Conservation (phyloP, 352 stramenopile genomes). For the Pseudoperonospora humuli region DNA sequence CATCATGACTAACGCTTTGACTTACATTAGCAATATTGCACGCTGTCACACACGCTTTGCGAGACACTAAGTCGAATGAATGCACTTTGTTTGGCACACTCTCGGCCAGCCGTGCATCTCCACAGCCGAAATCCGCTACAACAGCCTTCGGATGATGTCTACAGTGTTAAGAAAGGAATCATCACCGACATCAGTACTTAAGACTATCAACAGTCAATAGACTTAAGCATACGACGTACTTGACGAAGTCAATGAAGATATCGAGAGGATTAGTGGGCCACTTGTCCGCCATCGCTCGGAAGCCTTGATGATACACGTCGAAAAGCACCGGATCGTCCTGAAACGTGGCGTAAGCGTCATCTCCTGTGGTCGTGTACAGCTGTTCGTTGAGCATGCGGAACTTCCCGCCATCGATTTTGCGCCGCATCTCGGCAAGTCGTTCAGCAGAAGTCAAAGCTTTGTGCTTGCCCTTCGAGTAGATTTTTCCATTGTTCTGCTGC, state of each 20-base stretch:
- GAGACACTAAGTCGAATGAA: slow-evolving; percentile 97
- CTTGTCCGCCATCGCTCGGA: slow-evolving; percentile 93
- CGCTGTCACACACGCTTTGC: slow-evolving; percentile 87
- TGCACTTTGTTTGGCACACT: slow-evolving; percentile 89
- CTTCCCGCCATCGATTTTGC: slow-evolving; percentile 88
- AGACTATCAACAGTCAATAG: background rate
- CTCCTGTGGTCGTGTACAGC: slow-evolving; percentile 94
- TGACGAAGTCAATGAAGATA: slow-evolving; percentile 93
- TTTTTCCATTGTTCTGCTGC: slow-evolving; percentile 21
- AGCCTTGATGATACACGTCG: slow-evolving; percentile 96
- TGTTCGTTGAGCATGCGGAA: slow-evolving; percentile 99
- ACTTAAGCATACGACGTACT: slow-evolving; percentile 53
- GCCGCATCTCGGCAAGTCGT: slow-evolving; percentile 74
- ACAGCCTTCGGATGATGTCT: slow-evolving; percentile 63
- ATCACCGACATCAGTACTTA: background rate
- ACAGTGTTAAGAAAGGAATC: slow-evolving; percentile 3
- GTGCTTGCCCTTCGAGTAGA: slow-evolving; percentile 10
- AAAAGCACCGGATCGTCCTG: slow-evolving; percentile 93
- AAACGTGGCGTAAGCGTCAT: slow-evolving; percentile 88
- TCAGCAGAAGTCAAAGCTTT: slow-evolving; percentile 19
- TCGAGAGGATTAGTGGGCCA: slow-evolving; percentile 98
- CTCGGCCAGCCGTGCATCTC: slow-evolving; percentile 91
- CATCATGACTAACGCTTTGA: background rate
- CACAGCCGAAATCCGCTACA: slow-evolving; percentile 98
- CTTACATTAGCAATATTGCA: slow-evolving; percentile 94